A percentile compares a stretch with the other conserved stretches of the same genome.
These are phyloP conservation scores for Aspergillus caelatus DNA, from an alignment of 2,329 filamentous ascomycete species.

Conservation along the genomic window DNA sequence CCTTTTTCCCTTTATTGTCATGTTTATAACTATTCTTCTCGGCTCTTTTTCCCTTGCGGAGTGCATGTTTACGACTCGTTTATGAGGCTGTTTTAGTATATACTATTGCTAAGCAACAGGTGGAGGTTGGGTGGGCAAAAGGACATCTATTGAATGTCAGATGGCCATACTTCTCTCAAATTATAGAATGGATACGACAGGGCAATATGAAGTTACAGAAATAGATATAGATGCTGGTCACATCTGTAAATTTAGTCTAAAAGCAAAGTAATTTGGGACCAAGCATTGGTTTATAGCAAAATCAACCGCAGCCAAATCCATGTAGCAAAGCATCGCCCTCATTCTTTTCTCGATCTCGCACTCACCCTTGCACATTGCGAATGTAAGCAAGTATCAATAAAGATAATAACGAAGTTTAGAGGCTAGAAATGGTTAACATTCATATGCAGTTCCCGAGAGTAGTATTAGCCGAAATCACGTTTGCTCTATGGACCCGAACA, in stretches of 20 bases:
- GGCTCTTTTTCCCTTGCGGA: constrained; percentile 4
- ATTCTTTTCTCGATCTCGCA: not conserved
- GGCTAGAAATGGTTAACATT: too few species aligned
- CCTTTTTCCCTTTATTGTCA: constrained; percentile 4
- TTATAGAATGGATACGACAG: not conserved
- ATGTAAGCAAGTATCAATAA: too few species aligned
- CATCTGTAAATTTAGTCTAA: not conserved
- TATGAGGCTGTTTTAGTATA: not conserved
- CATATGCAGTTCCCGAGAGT: too few species aligned
- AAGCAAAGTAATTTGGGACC: not conserved
- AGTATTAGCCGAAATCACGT: too few species aligned
- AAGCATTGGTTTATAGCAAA: not conserved
- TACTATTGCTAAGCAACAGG: not conserved
- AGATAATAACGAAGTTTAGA: too few species aligned
- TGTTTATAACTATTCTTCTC: not conserved
- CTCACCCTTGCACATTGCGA: too few species aligned
- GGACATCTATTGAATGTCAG: not conserved
- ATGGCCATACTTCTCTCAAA: not conserved
- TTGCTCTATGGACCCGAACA: too few species aligned
- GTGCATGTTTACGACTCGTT: constrained; percentile 6
- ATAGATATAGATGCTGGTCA: not conserved
- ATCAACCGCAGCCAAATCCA: not conserved
- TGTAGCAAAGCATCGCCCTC: not conserved
- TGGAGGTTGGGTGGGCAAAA: not conserved
- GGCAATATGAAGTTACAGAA: not conserved